phyloP scores from a whole-genome alignment of 306 rosid species.

The Malus orientalis region DNA sequence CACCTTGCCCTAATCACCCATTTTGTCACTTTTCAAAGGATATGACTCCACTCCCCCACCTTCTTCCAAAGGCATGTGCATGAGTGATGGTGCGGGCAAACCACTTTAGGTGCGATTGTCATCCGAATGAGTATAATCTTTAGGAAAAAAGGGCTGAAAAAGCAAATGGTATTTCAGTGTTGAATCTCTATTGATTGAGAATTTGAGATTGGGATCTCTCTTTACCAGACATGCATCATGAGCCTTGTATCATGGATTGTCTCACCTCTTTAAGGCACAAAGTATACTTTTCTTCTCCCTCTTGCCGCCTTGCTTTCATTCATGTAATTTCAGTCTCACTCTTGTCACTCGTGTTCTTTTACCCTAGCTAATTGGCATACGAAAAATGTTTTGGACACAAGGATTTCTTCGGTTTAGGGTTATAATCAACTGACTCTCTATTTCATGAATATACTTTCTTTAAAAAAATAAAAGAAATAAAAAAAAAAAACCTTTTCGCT shows the following conservation, averaged over 20 bases:
- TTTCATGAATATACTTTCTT: no score
- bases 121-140: constrained; percentile 21
- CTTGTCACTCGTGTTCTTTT: neutral
- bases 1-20: neutral
- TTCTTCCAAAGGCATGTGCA: constrained; percentile 61
- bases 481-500: no score
- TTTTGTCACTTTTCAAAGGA: constrained; percentile 16
- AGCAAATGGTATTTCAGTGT: constrained; percentile 40
- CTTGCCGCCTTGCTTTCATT: neutral
- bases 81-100: constrained; percentile 61
- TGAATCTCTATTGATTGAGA: constrained; percentile 65
- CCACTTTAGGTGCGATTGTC: constrained; percentile 38
- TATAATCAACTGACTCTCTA: neutral
- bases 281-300: neutral
- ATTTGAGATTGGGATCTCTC: constrained; percentile 50
- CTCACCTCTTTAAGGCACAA: constrained; percentile 33
- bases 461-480: no score
- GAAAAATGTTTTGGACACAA: no score
- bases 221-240: constrained; percentile 81
- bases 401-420: neutral
- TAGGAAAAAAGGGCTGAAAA: constrained; percentile 29
- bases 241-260: constrained; percentile 58
- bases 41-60: constrained; percentile 50
- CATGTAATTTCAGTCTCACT: neutral
- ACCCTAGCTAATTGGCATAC: neutral